Conservation (phyloP, 192 early-diverging fungal genomes). For the Pecoramyces ruminantium region DNA sequence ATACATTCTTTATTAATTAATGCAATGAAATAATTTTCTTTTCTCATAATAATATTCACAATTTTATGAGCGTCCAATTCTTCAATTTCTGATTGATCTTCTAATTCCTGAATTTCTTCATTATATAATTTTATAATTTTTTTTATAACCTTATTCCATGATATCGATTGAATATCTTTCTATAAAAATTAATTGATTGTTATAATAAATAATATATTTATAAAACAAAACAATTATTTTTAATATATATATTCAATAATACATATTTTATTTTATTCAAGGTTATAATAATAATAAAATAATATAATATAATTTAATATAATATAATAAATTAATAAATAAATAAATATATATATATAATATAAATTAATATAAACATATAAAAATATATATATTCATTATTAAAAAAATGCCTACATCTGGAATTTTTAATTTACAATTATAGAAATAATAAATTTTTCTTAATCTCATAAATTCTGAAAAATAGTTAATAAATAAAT, state of each 20-base stretch:
- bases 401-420: conserved; percentile 26
- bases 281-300: too few relatives aligned
- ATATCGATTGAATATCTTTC: conserved; percentile 65
- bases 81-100: conserved; percentile 20
- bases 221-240: too few relatives aligned
- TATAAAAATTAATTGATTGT: conserved; percentile 10
- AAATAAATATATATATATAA: too few relatives aligned
- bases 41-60: conserved; percentile 87
- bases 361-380: too few relatives aligned
- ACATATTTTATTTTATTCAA: too few relatives aligned
- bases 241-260: too few relatives aligned
- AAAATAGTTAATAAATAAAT: conserved; percentile 44
- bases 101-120: conserved; percentile 29
- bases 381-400: not conserved
- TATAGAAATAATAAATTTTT: conserved; percentile 75
- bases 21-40: conserved; percentile 93
- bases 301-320: too few relatives aligned
- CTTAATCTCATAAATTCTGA: conserved; percentile 52
- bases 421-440: conserved; percentile 55
- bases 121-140: conserved; percentile 57
- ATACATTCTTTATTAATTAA: conserved; percentile 85
- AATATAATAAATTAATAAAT: too few relatives aligned
- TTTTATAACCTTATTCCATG: conserved; percentile 69
- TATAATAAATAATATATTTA: not conserved
- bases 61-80: conserved; percentile 44